phyloP scores from a whole-genome alignment of 495 filamentous ascomycete species.

The Xylaria palmicola region DNA sequence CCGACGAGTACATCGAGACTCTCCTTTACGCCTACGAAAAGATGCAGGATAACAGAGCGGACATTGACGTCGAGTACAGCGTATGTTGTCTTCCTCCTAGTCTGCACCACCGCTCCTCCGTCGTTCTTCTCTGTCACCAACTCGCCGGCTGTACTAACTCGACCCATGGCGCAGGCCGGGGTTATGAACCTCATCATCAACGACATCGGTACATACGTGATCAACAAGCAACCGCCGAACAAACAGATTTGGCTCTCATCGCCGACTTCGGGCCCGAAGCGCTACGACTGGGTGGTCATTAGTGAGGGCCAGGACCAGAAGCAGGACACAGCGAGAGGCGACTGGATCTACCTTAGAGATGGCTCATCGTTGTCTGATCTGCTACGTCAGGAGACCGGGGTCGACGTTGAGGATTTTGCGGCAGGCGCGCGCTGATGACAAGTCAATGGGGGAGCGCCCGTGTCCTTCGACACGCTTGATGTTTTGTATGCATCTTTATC shows the following conservation, averaged over 20 bases:
- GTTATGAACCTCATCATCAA: conserved; percentile 71
- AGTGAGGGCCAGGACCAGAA: conserved; percentile 72
- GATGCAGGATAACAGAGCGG: conserved; percentile 59
- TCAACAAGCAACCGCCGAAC: conserved; percentile 98
- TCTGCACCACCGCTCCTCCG: conserved; percentile 28
- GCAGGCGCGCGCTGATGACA: not conserved
- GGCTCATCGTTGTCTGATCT: conserved; percentile 69
- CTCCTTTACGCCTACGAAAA: conserved; percentile 65
- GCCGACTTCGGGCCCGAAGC: conserved; percentile 86
- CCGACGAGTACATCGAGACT: conserved; percentile 54
- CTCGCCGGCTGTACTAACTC: conserved; percentile 13
- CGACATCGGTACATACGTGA: conserved; percentile 72
- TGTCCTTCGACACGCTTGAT: not conserved
- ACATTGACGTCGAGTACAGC: conserved; percentile 66
- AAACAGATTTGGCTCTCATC: conserved; percentile 97
- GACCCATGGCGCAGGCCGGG: conserved; percentile 59
- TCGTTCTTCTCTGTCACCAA: not conserved
- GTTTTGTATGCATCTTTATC: conserved; percentile 24
- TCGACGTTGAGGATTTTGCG: conserved; percentile 30
- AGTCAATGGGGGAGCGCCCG: not conserved
- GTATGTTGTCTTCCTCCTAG: conserved; percentile 42
- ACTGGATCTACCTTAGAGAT: conserved; percentile 88
- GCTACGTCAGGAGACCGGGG: conserved; percentile 66
- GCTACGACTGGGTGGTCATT: conserved; percentile 78
- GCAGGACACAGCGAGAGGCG: conserved; percentile 62